Percentiles rank a stretch among this genome's conserved stretches.
Conservation (phyloP, 2,329 filamentous ascomycete species). For the Ustulina deusta region DNA sequence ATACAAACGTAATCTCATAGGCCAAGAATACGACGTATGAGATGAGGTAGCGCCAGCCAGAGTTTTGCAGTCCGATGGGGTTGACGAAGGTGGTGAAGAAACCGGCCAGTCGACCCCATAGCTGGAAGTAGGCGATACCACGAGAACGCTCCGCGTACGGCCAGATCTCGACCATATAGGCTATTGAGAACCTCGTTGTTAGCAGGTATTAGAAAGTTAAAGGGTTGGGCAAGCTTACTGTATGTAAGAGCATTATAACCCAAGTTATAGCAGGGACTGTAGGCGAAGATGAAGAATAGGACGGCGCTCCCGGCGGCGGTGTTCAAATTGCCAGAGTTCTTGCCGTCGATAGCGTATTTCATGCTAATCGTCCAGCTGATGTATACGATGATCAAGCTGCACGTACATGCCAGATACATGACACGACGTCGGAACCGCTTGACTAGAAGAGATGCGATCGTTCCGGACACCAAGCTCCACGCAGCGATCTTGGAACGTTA, state of each 20-base stretch:
- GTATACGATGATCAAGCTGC: conserved; percentile 60
- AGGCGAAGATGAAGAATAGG: conserved; percentile 71
- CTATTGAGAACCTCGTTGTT: conserved; percentile 39
- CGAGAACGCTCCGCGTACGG: conserved; percentile 67
- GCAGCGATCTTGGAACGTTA: conserved; percentile 50
- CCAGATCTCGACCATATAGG: conserved; percentile 69
- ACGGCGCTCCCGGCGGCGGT: conserved; percentile 49
- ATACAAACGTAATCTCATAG: conserved; percentile 67
- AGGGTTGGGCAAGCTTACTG: conserved; percentile 55
- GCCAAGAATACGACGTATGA: conserved; percentile 59
- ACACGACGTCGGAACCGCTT: conserved; percentile 53
- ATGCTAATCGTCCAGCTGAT: conserved; percentile 64
- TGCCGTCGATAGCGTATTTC: conserved; percentile 53
- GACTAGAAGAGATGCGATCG: conserved; percentile 56
- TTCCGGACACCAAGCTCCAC: conserved; percentile 60
- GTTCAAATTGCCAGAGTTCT: conserved; percentile 43
- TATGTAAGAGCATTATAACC: conserved; percentile 76
- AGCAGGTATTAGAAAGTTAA: conserved; percentile 4
- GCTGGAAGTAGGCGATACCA: conserved; percentile 69
- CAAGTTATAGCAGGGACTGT: conserved; percentile 71
- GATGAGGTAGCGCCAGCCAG: conserved; percentile 58
- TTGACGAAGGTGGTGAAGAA: conserved; percentile 61
- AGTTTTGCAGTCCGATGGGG: conserved; percentile 56
- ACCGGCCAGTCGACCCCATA: conserved; percentile 60
- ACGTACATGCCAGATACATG: conserved; percentile 57